These are phyloP conservation scores for Arthrobotrys entomopaga DNA, from an alignment of 2,329 filamentous ascomycete species.

Conservation along the genomic window DNA sequence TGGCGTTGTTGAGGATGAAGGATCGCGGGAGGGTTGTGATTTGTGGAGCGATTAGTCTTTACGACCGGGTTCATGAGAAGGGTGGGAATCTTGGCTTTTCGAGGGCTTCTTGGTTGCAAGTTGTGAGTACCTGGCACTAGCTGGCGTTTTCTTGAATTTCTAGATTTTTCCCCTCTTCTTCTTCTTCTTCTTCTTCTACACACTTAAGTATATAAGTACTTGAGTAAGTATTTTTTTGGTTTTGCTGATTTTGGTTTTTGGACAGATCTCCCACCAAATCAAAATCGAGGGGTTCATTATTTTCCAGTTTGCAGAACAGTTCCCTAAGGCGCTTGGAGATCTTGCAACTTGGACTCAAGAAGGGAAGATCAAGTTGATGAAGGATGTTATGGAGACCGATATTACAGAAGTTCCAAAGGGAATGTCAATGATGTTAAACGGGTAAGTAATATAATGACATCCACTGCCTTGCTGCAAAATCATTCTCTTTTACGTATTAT, in stretches of 20 bases:
- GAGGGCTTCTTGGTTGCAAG: conserved; percentile 41
- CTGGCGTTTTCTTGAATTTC: too few relatives aligned
- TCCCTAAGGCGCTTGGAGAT: conserved; percentile 30
- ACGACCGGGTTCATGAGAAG: conserved; percentile 62
- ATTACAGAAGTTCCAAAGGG: conserved; percentile 51
- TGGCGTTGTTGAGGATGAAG: conserved; percentile 64
- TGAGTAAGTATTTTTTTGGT: too few relatives aligned
- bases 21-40: conserved; percentile 63
- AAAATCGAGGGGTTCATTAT: conserved; percentile 65
- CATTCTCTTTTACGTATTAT: too few relatives aligned
- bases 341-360: conserved; percentile 43
- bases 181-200: too few relatives aligned
- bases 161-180: too few relatives aligned
- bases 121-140: conserved; percentile 22
- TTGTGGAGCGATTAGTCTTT: conserved; percentile 64
- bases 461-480: too few relatives aligned
- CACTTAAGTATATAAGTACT: too few relatives aligned
- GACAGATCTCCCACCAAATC: conserved; percentile 59
- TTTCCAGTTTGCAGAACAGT: conserved; percentile 61
- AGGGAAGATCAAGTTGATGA: conserved; percentile 50
- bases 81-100: conserved; percentile 22
- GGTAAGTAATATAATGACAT: conserved; percentile 14
- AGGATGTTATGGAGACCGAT: conserved; percentile 43
- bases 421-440: conserved; percentile 52
- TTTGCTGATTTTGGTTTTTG: conserved; percentile 58